Percentiles rank a stretch among this genome's conserved stretches.
These are phyloP conservation scores for Aspergillus sp. DNA, from an alignment of 2,329 filamentous ascomycete genomes.

Conservation along the genomic window DNA sequence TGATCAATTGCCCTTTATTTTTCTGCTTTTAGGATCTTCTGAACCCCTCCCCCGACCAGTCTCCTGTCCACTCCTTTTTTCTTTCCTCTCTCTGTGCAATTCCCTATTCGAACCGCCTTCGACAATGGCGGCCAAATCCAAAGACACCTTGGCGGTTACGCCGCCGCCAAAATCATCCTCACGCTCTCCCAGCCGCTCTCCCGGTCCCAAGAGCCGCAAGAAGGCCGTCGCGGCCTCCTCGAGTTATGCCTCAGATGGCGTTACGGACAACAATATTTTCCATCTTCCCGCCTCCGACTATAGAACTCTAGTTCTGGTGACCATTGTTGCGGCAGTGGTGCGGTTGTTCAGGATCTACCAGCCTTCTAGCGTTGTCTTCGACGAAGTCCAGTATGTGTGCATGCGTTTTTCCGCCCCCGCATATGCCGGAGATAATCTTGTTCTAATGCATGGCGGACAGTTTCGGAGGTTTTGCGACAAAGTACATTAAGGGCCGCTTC, in stretches of 20 bases:
- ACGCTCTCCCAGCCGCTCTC: slow-evolving; percentile 43
- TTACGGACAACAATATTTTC: slow-evolving; percentile 90
- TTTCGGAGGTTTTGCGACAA: slow-evolving; percentile 96
- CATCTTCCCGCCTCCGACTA: slow-evolving; percentile 82
- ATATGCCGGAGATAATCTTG: not conserved
- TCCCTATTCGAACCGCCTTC: slow-evolving; percentile 8
- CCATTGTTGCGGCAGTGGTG: slow-evolving; percentile 73
- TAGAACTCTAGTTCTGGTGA: slow-evolving; percentile 71
- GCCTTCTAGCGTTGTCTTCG: slow-evolving; percentile 94
- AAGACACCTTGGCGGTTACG: slow-evolving; percentile 40
- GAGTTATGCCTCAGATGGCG: slow-evolving; percentile 52
- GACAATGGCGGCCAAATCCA: slow-evolving; percentile 34
- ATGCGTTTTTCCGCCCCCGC: not conserved
- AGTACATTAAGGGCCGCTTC: slow-evolving; percentile 99
- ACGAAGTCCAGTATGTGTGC: slow-evolving; percentile 89
- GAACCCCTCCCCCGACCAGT: slow-evolving; percentile 15
- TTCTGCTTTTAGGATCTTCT: slow-evolving; percentile 8
- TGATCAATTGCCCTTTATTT: slow-evolving; percentile 12
- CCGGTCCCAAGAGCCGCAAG: slow-evolving; percentile 41
- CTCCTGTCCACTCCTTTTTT: slow-evolving; percentile 15
- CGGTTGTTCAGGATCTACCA: slow-evolving; percentile 95
- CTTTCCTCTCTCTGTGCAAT: not conserved
- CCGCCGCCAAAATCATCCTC: slow-evolving; percentile 35
- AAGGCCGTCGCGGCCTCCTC: slow-evolving; percentile 31
- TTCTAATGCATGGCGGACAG: slow-evolving; percentile 49